Evolutionary conservation across 2,329 filamentous ascomycete genomes (phyloP).

Genomic region (Xylariomycetidae sp.): DNA sequence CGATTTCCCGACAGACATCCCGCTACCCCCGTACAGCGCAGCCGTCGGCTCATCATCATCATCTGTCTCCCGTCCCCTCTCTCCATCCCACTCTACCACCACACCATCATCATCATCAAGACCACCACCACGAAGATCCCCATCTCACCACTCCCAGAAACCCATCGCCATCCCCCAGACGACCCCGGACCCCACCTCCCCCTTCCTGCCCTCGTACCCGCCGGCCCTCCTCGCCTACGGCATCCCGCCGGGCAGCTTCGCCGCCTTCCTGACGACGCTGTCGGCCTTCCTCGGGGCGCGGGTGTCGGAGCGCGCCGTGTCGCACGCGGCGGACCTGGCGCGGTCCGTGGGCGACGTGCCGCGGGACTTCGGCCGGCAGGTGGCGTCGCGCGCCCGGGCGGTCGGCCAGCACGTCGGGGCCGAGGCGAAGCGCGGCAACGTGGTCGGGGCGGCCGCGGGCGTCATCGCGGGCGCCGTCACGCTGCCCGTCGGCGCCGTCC

Average conservation of each 20-base stretch:
- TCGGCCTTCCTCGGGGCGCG: constrained; percentile 43
- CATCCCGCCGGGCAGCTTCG: constrained; percentile 19
- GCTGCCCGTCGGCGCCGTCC: constrained; percentile 33
- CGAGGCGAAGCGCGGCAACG: constrained; percentile 34
- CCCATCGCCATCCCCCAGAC: constrained; percentile 40
- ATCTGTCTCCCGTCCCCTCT: too few species aligned
- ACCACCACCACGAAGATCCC: too few species aligned
- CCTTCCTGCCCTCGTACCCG: constrained; percentile 36
- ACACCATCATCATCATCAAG: too few species aligned
- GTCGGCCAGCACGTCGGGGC: constrained; percentile 31
- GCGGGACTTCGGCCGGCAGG: constrained; percentile 30
- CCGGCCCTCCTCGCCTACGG: constrained; percentile 33
- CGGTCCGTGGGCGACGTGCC: constrained; percentile 31
- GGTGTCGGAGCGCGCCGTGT: constrained; percentile 38
- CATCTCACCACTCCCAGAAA: too few species aligned
- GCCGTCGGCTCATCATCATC: too few species aligned
- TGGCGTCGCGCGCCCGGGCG: constrained; percentile 30
- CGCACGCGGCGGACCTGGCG: constrained; percentile 37
- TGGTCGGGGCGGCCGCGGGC: constrained; percentile 33
- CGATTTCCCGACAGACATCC: too few species aligned
- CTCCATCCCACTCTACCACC: too few species aligned
- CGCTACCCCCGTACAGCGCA: too few species aligned
- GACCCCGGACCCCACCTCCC: constrained; percentile 27
- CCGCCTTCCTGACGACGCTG: constrained; percentile 30
- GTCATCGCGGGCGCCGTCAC: constrained; percentile 32